Percentiles rank a stretch among this genome's conserved stretches.
Conservation (phyloP, 495 filamentous ascomycete genomes). For the Aspergillus avenaceus region DNA sequence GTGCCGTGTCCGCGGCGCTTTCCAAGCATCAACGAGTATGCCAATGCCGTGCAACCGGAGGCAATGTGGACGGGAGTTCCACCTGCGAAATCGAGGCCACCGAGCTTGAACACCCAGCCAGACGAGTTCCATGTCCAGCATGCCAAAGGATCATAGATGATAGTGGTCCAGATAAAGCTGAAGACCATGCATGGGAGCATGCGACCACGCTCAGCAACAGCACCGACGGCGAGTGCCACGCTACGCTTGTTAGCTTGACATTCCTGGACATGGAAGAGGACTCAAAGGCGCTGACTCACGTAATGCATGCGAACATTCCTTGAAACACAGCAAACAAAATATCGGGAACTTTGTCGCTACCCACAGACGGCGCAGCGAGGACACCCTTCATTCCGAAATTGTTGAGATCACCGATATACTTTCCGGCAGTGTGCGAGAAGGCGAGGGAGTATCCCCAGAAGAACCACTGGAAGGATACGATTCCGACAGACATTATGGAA, state of each 20-base stretch:
- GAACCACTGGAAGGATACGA: slow-evolving; percentile 97
- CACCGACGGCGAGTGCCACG: slow-evolving; percentile 87
- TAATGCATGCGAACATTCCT: slow-evolving; percentile 97
- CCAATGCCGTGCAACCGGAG: slow-evolving; percentile 84
- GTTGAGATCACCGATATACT: slow-evolving; percentile 76
- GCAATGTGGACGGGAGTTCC: slow-evolving; percentile 95
- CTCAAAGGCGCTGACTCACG: slow-evolving; percentile 46
- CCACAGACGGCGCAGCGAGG: slow-evolving; percentile 76
- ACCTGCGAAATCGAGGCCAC: slow-evolving; percentile 92
- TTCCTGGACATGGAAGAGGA: background rate
- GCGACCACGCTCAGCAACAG: slow-evolving; percentile 86
- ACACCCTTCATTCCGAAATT: slow-evolving; percentile 87
- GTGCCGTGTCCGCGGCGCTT: slow-evolving; percentile 80
- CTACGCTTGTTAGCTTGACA: slow-evolving; percentile 30
- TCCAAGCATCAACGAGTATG: slow-evolving; percentile 79
- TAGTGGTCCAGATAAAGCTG: slow-evolving; percentile 93
- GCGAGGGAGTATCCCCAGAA: slow-evolving; percentile 97
- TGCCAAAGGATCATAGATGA: slow-evolving; percentile 93
- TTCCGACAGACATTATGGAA: slow-evolving; percentile 89
- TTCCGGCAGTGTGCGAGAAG: slow-evolving; percentile 81
- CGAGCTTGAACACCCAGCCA: slow-evolving; percentile 81
- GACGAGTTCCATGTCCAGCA: slow-evolving; percentile 97
- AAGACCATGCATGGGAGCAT: slow-evolving; percentile 94
- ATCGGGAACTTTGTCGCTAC: slow-evolving; percentile 77
- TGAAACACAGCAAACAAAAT: slow-evolving; percentile 91